Base-by-base conservation (phyloP, 2,329 filamentous ascomycete species). In the Pseudogymnoascus sp. region DNA sequence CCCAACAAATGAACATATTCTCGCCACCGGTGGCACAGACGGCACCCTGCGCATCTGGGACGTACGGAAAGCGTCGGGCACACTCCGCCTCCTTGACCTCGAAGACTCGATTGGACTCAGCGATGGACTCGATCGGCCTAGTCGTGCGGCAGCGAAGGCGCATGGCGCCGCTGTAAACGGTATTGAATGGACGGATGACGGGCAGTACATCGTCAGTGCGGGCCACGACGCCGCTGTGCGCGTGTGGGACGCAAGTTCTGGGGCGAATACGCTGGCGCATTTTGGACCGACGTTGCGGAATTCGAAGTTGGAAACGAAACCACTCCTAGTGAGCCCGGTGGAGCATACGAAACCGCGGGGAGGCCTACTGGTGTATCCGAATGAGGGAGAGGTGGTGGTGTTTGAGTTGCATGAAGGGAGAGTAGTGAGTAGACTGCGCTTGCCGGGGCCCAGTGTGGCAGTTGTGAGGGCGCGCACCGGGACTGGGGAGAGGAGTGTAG, bases 21-120 rank as follows among this genome's bases (percentile, higher is more conserved):
- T 97, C 2, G 90, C 88, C 8, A 93, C 89, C 58, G 91, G 90
- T 0, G 89, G 90, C n/a, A 83, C 86, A 0, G 92, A 97, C 70
- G 92, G 92, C 18, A 87, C 85, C 8, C 85, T 92, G 2, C 84
- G 91, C 20, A 78, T 97, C 36, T 97, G 93, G 87, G 93, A 97
- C 71, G 83, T 97, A 25, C 82, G 93, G 3, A 85, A 89, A 33
- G 89, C 90, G 30, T 87, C 88, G 18, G 87, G 86, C 6, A 84
- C 88, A 18, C 78, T 97, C 33, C 90, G 87, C 0, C 81, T 88
- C 39, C 79, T 97, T 1, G 90, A 97, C 70, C 85, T 91, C 74
- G 90, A 96, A 70, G 91, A 97, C 70, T 86, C 85, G 2, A 77
- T 89, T 2, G 92, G 91, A 1, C 72, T 92, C 4, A 66, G 33